Percentiles rank a stretch among this genome's conserved stretches.
phyloP scores from a whole-genome alignment of 1,284 basidiomycete genomes.

The Vanrija humicola region DNA sequence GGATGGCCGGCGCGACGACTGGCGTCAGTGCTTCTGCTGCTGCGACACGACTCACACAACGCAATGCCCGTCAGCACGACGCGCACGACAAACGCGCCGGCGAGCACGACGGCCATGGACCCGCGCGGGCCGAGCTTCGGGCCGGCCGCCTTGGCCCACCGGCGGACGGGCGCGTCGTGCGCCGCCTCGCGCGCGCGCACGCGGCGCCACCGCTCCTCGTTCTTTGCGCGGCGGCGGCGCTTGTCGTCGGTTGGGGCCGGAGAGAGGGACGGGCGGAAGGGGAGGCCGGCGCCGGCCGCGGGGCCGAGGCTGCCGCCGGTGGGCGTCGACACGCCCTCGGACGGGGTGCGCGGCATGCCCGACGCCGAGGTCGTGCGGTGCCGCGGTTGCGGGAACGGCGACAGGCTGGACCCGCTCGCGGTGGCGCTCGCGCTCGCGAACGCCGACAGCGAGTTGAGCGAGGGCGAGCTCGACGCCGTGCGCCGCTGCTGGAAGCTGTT shows the following conservation, averaged over 20 bases:
- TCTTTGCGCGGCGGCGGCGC: conserved; percentile 10
- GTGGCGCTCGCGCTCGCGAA: no score
- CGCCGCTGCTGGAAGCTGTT: not conserved
- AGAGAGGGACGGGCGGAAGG: not conserved
- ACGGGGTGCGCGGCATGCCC: not conserved
- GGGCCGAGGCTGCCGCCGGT: not conserved
- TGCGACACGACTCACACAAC: conserved; percentile 7
- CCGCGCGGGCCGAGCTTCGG: not conserved
- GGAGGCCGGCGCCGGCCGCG: not conserved
- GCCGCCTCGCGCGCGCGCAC: conserved; percentile 19
- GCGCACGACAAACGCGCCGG: conserved; percentile 4
- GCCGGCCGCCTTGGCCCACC: conserved; percentile 8
- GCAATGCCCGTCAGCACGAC: conserved; percentile 5
- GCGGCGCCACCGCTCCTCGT: conserved; percentile 18
- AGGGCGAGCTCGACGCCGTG: not conserved
- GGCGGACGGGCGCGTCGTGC: conserved; percentile 17
- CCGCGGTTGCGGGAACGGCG: not conserved
- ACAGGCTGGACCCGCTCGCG: not conserved
- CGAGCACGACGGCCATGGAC: not conserved
- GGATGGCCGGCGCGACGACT: not conserved
- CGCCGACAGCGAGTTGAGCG: no score
- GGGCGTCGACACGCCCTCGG: not conserved
- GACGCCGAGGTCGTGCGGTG: not conserved
- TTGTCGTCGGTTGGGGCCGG: not conserved
- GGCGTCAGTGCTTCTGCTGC: not conserved